phyloP scores from a whole-genome alignment of 768 basidiomycete species.

The Mrakia frigida region DNA sequence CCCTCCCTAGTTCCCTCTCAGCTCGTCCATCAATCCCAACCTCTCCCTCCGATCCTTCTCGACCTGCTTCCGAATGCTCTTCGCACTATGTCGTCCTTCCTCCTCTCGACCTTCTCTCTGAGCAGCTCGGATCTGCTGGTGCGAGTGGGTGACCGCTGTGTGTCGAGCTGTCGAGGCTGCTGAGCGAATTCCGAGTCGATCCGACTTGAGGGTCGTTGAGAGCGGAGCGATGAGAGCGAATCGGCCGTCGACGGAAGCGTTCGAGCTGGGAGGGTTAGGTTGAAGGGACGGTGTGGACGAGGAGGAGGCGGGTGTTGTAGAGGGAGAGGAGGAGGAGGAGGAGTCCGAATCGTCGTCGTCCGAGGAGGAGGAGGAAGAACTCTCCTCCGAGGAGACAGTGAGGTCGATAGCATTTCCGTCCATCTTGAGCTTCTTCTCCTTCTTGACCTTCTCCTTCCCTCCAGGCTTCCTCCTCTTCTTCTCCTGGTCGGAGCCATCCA shows the following conservation, averaged over 20 bases:
- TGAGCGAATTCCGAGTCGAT: slow-evolving; percentile 1
- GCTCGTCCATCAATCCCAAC: not conserved
- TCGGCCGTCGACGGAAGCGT: slow-evolving; percentile 2
- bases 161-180: not conserved
- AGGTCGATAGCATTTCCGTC: not conserved
- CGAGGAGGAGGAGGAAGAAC: not conserved
- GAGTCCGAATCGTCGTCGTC: not conserved
- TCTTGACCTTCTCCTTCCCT: not conserved
- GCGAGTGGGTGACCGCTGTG: not conserved
- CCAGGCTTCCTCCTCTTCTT: not conserved
- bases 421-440: not conserved
- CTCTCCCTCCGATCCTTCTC: slow-evolving; percentile 11
- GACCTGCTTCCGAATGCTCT: not conserved
- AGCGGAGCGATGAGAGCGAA: slow-evolving; percentile 12
- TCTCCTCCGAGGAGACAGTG: not conserved
- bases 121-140: slow-evolving; percentile 1
- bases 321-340: not conserved
- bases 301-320: not conserved
- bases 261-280: too few species aligned
- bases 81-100: not conserved
- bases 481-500: not conserved
- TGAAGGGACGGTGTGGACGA: not conserved
- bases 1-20: not conserved
- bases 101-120: not conserved
- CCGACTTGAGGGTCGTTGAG: slow-evolving; percentile 12